Evolutionary conservation across 2,329 filamentous ascomycete genomes (phyloP), one percentile per base, ranked within the genome.

Genomic region (Stenocarpella maydis): DNA sequence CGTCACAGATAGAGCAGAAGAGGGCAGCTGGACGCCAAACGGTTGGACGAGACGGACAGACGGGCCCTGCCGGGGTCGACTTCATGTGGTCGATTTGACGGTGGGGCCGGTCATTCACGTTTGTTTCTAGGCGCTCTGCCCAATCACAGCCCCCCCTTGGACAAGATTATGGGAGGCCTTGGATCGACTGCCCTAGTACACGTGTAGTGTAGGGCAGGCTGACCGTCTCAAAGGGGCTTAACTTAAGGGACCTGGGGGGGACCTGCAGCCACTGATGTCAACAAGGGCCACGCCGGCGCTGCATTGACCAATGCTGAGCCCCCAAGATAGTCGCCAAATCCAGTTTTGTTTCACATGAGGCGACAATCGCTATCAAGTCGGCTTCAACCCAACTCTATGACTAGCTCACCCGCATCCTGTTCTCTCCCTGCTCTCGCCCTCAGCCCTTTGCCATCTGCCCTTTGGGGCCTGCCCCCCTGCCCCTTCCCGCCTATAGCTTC

Each of bases 191-290:
- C 19, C 55, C 26, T n/a, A n/a, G n/a, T n/a, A n/a, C n/a, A n/a
- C n/a, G n/a, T n/a, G n/a, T n/a, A n/a, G n/a, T n/a, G n/a, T n/a
- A n/a, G n/a, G n/a, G n/a, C n/a, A n/a, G n/a, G n/a, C n/a, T n/a
- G n/a, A n/a, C n/a, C n/a, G n/a, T 61, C 55, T 61, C 39, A 61
- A 61, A 61, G 55, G 55, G 55, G 55, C 24, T 24, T 21, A 61
- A 26, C n/a, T n/a, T n/a, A n/a, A n/a, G n/a, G n/a, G n/a, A n/a
- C n/a, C n/a, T n/a, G n/a, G 4, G 31, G 31, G 31, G 55, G 26
- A 52, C 67, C 58, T 68, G 58, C 47, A 65, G 58, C 67, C 67
- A 53, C 60, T 64, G 67, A 69, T 64, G 67, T 69, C 67, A 69
- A 24, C 24, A 12, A 45, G 52, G 28, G 45, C 26, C 55, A 21